These are phyloP conservation scores for Phascolomyces articulosus DNA, from an alignment of 371 early-diverging fungal species.

Conservation along the genomic window DNA sequence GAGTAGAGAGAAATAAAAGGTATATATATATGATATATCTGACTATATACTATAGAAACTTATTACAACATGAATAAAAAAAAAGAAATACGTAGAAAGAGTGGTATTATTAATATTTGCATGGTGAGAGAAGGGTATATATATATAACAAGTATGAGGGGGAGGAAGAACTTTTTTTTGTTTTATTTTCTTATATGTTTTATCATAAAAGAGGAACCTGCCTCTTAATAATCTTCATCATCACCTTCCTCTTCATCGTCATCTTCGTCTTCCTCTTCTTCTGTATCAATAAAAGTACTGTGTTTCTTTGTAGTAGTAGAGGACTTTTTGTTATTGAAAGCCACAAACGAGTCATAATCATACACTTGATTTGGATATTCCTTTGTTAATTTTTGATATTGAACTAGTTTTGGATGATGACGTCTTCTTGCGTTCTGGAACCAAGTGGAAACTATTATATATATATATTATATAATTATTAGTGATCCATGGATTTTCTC, in stretches of 20 bases:
- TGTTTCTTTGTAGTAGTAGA: not conserved
- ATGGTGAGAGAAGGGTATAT: no score
- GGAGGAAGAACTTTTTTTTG: no score
- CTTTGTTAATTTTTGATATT: constrained; percentile 19
- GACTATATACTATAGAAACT: no score
- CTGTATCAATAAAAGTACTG: not conserved
- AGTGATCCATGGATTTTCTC: no score
- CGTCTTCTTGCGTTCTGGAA: constrained; percentile 49
- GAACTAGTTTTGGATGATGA: constrained; percentile 29
- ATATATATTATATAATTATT: not conserved
- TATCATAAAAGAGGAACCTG: not conserved
- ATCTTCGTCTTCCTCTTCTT: not conserved
- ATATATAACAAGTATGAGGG: no score
- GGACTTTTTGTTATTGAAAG: constrained; percentile 8
- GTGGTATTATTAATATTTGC: no score
- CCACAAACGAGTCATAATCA: constrained; percentile 29
- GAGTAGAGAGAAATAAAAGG: no score
- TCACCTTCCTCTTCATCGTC: not conserved
- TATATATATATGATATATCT: no score
- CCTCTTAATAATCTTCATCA: not conserved
- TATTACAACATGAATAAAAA: no score
- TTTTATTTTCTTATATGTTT: no score
- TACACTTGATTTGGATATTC: constrained; percentile 28
- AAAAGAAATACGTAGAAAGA: no score
- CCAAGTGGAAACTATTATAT: constrained; percentile 41